A percentile compares a stretch with the other conserved stretches of the same genome.
Evolutionary conservation across 73 alveolate species (phyloP).

Genomic region (Paramecium caudatum): DNA sequence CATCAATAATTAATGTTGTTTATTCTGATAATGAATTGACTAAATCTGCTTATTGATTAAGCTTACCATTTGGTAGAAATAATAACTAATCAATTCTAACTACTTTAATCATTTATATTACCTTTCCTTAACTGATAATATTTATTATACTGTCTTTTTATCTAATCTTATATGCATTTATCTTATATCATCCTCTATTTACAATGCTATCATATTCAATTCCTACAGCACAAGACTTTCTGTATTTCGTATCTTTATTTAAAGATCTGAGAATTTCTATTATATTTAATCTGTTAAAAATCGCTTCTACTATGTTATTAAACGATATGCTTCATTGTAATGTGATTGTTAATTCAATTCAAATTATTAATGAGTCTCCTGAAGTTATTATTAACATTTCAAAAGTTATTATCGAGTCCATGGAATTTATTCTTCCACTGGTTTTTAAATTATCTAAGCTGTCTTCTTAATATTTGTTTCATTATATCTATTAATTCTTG

Average conservation of each 20-base stretch:
- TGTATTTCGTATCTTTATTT: neutral
- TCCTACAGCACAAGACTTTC: slow-evolving; percentile 13
- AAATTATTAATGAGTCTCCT: neutral
- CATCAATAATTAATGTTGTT: neutral
- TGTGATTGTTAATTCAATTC: slow-evolving; percentile 7
- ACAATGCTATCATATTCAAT: neutral
- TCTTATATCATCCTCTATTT: slow-evolving; percentile 10
- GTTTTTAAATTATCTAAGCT: too few relatives aligned
- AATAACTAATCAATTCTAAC: slow-evolving; percentile 30
- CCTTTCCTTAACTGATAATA: neutral
- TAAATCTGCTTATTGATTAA: neutral
- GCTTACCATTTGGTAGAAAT: neutral
- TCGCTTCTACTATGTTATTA: neutral
- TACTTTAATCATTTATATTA: neutral
- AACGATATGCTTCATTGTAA: neutral
- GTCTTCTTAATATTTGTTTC: too few relatives aligned
- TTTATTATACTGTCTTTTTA: neutral
- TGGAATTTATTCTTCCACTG: slow-evolving; percentile 22
- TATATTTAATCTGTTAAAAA: neutral
- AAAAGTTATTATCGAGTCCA: slow-evolving; percentile 13
- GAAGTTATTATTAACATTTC: neutral
- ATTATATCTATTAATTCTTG: too few relatives aligned
- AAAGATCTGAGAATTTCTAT: slow-evolving; percentile 8
- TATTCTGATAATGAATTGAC: neutral
- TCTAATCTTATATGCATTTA: neutral